phyloP scores from a whole-genome alignment of 495 filamentous ascomycete genomes.

The Copromyces sp. region DNA sequence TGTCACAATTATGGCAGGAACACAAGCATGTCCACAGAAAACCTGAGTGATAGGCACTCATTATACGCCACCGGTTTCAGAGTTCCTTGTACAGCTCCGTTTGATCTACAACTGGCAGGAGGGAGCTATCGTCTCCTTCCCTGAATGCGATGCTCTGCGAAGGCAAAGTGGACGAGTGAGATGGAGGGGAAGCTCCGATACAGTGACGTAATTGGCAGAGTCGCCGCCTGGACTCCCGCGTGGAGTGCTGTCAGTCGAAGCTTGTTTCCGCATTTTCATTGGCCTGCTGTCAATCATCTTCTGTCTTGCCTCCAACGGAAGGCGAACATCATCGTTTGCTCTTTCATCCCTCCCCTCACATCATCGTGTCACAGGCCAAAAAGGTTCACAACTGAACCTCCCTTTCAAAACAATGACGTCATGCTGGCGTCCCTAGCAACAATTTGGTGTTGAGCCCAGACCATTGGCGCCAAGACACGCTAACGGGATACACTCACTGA shows the following conservation, averaged over 20 bases:
- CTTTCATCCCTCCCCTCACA: not conserved
- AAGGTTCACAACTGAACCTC: not conserved
- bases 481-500: not conserved
- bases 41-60: not conserved
- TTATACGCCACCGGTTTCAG: not conserved
- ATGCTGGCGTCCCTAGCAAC: not conserved
- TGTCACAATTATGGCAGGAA: not conserved
- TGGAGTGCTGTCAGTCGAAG: not conserved
- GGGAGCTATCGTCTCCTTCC: not conserved
- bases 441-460: not conserved
- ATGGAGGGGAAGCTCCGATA: not conserved
- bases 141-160: not conserved
- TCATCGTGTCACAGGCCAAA: not conserved
- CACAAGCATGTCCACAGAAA: not conserved
- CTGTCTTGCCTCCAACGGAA: not conserved
- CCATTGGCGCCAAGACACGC: not conserved
- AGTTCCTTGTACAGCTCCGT: not conserved
- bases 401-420: not conserved
- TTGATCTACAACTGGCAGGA: not conserved
- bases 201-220: not conserved
- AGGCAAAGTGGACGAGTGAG: not conserved
- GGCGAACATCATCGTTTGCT: not conserved
- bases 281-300: not conserved
- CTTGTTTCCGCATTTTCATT: not conserved
- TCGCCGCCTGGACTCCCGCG: not conserved